These are phyloP conservation scores for Lepidopterella palustris DNA, from an alignment of 495 filamentous ascomycete species.

Conservation along the genomic window DNA sequence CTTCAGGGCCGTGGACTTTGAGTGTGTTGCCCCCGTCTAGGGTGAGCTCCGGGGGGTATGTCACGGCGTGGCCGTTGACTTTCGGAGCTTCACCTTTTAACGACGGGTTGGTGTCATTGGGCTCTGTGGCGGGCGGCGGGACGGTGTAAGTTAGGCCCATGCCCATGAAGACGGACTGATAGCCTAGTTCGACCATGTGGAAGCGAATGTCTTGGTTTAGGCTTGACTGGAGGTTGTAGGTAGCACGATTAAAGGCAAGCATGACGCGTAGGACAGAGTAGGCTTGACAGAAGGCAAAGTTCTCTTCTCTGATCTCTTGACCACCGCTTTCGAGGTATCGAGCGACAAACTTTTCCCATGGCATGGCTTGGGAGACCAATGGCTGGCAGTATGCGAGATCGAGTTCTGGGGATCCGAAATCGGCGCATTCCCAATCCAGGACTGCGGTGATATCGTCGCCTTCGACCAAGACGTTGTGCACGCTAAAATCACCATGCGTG, in stretches of 20 bases:
- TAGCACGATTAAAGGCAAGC: neutral
- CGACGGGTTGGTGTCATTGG: neutral
- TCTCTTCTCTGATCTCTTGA: neutral
- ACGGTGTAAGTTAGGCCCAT: neutral
- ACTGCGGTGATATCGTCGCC: constrained; percentile 1
- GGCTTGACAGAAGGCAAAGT: neutral
- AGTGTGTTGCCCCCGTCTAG: neutral
- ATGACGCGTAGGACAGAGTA: neutral
- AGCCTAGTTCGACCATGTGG: constrained; percentile 1
- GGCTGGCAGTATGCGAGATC: constrained; percentile 3
- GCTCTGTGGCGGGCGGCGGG: neutral
- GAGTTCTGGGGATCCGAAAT: neutral
- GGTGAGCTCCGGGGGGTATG: neutral
- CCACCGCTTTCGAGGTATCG: neutral
- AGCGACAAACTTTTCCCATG: neutral
- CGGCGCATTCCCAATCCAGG: constrained; percentile 3
- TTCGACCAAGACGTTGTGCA: neutral
- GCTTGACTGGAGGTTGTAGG: neutral
- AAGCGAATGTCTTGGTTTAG: constrained; percentile 1
- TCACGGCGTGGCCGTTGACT: neutral
- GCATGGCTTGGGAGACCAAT: neutral
- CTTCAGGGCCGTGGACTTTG: neutral
- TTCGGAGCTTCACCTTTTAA: neutral
- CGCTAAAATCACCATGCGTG: neutral
- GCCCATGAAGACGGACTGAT: constrained; percentile 1